phyloP scores from a whole-genome alignment of 768 basidiomycete genomes.

The Rickenella mellea region DNA sequence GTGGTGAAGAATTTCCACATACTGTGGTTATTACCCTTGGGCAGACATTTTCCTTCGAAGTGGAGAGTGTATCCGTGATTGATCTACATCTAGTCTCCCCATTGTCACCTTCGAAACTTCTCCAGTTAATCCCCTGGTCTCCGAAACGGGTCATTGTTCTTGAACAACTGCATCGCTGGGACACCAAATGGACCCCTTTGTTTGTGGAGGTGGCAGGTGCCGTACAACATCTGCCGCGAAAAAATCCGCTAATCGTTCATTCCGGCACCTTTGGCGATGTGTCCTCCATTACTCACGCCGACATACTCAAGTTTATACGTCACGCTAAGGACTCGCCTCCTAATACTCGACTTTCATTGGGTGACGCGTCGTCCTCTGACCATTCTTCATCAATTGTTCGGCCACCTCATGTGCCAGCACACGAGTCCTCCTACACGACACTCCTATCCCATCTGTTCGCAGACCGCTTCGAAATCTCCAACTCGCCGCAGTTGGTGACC shows the following conservation, averaged over 20 bases:
- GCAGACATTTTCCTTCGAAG: slow-evolving; percentile 26
- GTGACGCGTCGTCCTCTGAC: slow-evolving; percentile 14
- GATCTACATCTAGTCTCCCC: slow-evolving; percentile 63
- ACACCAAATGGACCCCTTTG: slow-evolving; percentile 80
- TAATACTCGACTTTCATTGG: slow-evolving; percentile 39
- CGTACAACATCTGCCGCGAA: slow-evolving; percentile 47
- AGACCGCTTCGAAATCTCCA: slow-evolving; percentile 73
- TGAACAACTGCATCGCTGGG: slow-evolving; percentile 69
- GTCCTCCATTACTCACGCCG: slow-evolving; percentile 25
- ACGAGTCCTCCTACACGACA: slow-evolving; percentile 87
- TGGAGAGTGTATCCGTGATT: slow-evolving; percentile 57
- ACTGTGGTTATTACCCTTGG: slow-evolving; percentile 72
- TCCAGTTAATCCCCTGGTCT: slow-evolving; percentile 49
- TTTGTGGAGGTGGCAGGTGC: slow-evolving; percentile 75
- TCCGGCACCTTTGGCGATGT: slow-evolving; percentile 53
- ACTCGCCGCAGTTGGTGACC: slow-evolving; percentile 66
- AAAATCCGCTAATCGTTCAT: slow-evolving; percentile 44
- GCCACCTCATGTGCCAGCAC: slow-evolving; percentile 68
- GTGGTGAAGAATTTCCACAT: slow-evolving; percentile 46
- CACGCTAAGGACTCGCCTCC: slow-evolving; percentile 26
- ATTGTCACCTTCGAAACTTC: slow-evolving; percentile 45
- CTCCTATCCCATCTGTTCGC: slow-evolving; percentile 76
- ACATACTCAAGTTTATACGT: slow-evolving; percentile 45
- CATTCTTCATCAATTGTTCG: no score
- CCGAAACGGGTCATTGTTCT: slow-evolving; percentile 66